phyloP scores from a whole-genome alignment of 2,329 filamentous ascomycete species.

The Neonectria punicea region DNA sequence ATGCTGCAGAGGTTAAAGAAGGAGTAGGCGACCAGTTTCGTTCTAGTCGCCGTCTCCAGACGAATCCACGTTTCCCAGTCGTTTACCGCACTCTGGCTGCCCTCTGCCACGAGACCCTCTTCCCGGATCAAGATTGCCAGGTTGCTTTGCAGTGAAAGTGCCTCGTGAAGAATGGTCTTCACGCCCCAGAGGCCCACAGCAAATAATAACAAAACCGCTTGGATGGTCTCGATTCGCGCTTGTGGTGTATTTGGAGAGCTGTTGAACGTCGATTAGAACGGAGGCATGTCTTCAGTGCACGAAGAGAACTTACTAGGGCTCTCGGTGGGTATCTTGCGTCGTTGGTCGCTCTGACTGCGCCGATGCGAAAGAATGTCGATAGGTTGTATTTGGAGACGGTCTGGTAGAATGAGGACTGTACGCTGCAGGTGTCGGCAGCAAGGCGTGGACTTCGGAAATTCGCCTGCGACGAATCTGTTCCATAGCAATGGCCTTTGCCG shows the following conservation, averaged over 20 bases:
- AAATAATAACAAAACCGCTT: constrained; percentile 70
- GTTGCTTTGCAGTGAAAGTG: constrained; percentile 67
- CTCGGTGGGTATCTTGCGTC: constrained; percentile 68
- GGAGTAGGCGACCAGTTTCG: constrained; percentile 69
- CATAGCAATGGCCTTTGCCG: constrained; percentile 65
- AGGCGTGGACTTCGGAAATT: constrained; percentile 65
- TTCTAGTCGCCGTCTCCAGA: constrained; percentile 66
- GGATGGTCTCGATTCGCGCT: constrained; percentile 71
- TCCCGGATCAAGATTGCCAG: constrained; percentile 68
- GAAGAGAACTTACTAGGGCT: constrained; percentile 64
- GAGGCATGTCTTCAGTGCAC: not conserved
- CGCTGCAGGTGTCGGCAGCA: constrained; percentile 66
- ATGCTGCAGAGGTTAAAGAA: constrained; percentile 73
- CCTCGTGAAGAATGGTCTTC: constrained; percentile 69
- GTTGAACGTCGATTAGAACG: constrained; percentile 10
- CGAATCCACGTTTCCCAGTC: constrained; percentile 72
- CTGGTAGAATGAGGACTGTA: constrained; percentile 70
- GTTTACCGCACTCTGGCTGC: constrained; percentile 55
- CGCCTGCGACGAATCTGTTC: constrained; percentile 69
- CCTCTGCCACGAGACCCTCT: constrained; percentile 63
- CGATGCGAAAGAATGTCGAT: constrained; percentile 68
- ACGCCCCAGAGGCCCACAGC: constrained; percentile 70
- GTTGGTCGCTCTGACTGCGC: constrained; percentile 66
- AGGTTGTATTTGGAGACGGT: constrained; percentile 66
- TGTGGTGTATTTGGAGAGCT: constrained; percentile 69